Conservation (phyloP, 139 green algal genomes). For the Edaphochlamys debaryana region DNA sequence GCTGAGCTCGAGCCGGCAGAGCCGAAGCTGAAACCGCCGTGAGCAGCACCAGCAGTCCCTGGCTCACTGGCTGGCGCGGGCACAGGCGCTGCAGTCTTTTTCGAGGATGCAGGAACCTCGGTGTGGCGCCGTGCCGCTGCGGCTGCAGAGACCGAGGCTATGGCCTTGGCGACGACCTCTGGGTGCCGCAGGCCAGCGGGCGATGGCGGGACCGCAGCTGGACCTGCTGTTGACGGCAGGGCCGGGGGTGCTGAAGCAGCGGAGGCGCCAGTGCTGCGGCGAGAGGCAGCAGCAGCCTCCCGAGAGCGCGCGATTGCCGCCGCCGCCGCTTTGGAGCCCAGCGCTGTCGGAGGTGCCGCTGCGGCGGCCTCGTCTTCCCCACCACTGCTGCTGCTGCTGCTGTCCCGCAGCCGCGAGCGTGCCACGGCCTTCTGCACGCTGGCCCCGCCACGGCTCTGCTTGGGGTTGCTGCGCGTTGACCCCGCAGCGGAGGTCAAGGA, state of each 20-base stretch:
- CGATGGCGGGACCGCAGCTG: no score
- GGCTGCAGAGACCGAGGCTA: neutral
- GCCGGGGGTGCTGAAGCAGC: neutral
- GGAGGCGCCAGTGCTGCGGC: neutral
- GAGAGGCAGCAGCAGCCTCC: neutral
- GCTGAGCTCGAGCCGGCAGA: neutral
- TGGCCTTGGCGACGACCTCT: neutral
- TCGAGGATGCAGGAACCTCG: neutral
- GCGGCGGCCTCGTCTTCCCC: neutral
- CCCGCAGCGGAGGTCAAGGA: conserved; percentile 29
- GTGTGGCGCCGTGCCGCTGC: neutral
- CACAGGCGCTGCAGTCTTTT: neutral
- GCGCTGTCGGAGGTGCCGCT: neutral
- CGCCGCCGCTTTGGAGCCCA: neutral
- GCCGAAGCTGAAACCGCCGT: conserved; percentile 6
- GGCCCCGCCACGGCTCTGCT: neutral
- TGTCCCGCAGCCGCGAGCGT: neutral
- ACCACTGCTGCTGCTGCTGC: conserved; percentile 25
- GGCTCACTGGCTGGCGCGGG: no score
- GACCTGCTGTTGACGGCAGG: no score
- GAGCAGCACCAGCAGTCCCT: neutral
- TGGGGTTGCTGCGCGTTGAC: no score
- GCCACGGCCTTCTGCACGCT: conserved; percentile 17
- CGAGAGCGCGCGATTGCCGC: neutral
- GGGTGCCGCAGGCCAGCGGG: neutral